Conservation (phyloP, 495 filamentous ascomycete species). For the Xylaria longipes region DNA sequence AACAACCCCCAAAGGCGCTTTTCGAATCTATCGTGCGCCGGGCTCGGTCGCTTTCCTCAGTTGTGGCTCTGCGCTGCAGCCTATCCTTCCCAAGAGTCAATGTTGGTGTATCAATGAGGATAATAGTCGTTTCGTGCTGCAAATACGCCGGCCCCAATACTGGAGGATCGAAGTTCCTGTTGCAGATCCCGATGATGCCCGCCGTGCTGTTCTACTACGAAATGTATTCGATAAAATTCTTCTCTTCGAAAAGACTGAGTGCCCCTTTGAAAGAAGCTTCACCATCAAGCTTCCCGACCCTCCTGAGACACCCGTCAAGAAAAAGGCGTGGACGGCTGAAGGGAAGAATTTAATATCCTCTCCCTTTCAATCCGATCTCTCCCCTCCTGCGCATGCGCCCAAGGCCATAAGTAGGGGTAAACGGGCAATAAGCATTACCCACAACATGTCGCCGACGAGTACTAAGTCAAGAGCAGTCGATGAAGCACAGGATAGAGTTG, state of each 20-base stretch:
- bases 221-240: conserved; percentile 71
- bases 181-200: conserved; percentile 62
- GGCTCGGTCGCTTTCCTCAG: conserved; percentile 84
- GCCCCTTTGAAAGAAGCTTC: conserved; percentile 81
- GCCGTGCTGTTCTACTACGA: conserved; percentile 69
- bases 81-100: conserved; percentile 86
- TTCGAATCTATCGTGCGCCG: conserved; percentile 81
- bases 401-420: conserved; percentile 28
- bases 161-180: conserved; percentile 88
- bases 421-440: conserved; percentile 24
- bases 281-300: conserved; percentile 76
- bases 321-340: conserved; percentile 72
- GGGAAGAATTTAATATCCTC: conserved; percentile 49
- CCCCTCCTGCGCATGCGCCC: conserved; percentile 26
- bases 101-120: conserved; percentile 91
- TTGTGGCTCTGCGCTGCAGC: conserved; percentile 78
- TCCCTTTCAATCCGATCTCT: conserved; percentile 28
- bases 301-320: conserved; percentile 67
- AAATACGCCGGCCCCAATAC: conserved; percentile 78
- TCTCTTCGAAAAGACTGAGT: conserved; percentile 84
- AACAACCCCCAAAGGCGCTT: conserved; percentile 60
- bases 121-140: conserved; percentile 78
- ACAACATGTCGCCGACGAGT: conserved; percentile 12
- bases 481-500: not conserved
- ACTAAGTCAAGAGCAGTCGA: not conserved